Base-by-base conservation (phyloP, 192 early-diverging fungal genomes). In the Coemansia sp. region DNA sequence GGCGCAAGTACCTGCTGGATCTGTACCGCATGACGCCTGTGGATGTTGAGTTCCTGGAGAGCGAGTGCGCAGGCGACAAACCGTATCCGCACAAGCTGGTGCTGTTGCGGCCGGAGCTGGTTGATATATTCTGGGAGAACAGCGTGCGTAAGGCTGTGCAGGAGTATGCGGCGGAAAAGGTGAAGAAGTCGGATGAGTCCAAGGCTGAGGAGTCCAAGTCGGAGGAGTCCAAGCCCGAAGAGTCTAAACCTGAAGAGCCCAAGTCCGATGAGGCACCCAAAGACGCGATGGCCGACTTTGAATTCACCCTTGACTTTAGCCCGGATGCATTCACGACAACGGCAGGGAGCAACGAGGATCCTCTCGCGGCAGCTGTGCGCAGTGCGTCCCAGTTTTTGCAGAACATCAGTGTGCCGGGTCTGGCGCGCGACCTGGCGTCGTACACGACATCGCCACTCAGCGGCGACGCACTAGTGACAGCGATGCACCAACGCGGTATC, bases 401-500 rank as follows among this genome's bases (percentile, higher is more conserved):
- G 35, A 85, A 89, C 15, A 85, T 82, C 51, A 84, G 89, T 56
- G 79, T 93, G 24, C 84, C 84, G 5, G 80, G 79, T 11, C 64
- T 93, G 38, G 87, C 89, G 37, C 69, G 57, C 65, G 59, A 74
- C 15, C 67, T 93, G 70, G 69, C 82, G 5, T 79, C 87, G n/a
- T 90, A 89, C 74, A 65, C 82, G 15, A 85, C 85, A 14, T 88
- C 90, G 2, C 96, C 95, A 23, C 56, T 82, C 17, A 93, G 93
- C 76, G 89, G 90, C 45, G 85, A 85, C 45, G 81, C 86, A 12
- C 80, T 98, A n/a, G 88, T 88, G 10, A 84, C 81, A 60, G 82
- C 87, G 5, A 88, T 98, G 85, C 97, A 98, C 78, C 89, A 87
- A 49, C 92, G 92, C 39, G 97, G 97, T 64, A 90, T 99, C 79